These are phyloP conservation scores for Flammula alnicola DNA, from an alignment of 1,284 basidiomycete genomes.

Conservation along the genomic window DNA sequence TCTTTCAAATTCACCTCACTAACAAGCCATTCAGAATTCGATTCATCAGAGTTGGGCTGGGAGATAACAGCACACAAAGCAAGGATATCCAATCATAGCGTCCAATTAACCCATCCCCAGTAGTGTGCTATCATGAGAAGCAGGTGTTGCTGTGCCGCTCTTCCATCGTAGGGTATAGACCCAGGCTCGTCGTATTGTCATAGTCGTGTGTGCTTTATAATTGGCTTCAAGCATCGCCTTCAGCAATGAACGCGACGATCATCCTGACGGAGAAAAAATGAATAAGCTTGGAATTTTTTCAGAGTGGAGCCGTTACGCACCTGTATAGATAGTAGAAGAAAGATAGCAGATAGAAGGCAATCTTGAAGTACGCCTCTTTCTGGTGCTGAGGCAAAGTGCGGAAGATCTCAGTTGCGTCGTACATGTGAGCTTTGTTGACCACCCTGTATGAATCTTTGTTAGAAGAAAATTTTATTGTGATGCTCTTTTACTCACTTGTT, in stretches of 20 bases:
- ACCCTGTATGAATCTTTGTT: conserved; percentile 72
- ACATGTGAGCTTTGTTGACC: conserved; percentile 94
- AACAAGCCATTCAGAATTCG: neutral
- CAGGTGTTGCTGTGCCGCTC: conserved; percentile 7
- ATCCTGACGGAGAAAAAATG: conserved; percentile 52
- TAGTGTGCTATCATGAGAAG: conserved; percentile 4
- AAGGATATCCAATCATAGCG: conserved; percentile 11
- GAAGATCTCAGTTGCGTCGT: conserved; percentile 99
- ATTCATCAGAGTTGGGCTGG: conserved; percentile 3
- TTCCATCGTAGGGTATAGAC: conserved; percentile 15
- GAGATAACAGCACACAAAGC: conserved; percentile 4
- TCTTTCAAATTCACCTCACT: too few species aligned
- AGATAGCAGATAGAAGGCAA: conserved; percentile 90
- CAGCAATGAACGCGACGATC: conserved; percentile 86
- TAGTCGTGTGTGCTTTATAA: conserved; percentile 13
- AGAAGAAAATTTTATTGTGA: neutral
- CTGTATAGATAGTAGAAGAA: conserved; percentile 98
- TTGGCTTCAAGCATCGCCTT: conserved; percentile 49
- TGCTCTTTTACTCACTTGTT: conserved; percentile 81
- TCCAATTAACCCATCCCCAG: conserved; percentile 13
- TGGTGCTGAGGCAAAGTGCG: conserved; percentile 92
- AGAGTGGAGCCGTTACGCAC: conserved; percentile 61
- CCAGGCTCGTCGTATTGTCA: conserved; percentile 13
- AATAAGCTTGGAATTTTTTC: conserved; percentile 1
- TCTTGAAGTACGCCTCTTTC: conserved; percentile 96